Conservation (phyloP, 148 eudicot genomes). For the Heliamphora exappendiculata region DNA sequence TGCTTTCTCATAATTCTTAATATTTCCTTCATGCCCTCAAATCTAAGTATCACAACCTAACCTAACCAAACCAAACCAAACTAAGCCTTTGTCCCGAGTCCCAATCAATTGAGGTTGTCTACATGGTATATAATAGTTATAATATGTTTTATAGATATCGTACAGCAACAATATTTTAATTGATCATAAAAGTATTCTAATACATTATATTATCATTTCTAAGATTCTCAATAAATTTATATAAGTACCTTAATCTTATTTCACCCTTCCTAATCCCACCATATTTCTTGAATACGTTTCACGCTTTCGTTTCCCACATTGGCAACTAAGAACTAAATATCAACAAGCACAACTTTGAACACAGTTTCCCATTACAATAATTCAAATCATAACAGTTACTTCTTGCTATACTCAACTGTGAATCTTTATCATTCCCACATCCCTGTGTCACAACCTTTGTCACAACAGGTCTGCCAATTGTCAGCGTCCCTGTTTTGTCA, state of each 20-base stretch:
- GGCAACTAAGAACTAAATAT: background rate
- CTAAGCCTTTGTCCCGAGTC: too few species aligned
- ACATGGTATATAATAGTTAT: too few species aligned
- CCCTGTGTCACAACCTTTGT: conserved; percentile 61
- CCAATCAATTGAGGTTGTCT: too few species aligned
- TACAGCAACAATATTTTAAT: too few species aligned
- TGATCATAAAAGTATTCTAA: background rate
- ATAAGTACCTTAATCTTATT: background rate
- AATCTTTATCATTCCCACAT: conserved; percentile 17
- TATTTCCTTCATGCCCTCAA: too few species aligned
- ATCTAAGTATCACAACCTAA: too few species aligned
- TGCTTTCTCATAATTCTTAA: too few species aligned
- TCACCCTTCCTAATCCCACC: background rate
- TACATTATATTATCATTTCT: too few species aligned
- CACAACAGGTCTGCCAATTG: conserved; percentile 85
- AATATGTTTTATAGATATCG: too few species aligned
- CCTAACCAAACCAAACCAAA: too few species aligned
- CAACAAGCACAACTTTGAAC: background rate
- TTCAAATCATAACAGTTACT: background rate
- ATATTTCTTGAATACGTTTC: background rate
- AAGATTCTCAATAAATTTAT: too few species aligned
- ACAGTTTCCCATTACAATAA: background rate
- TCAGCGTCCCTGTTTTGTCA: conserved; percentile 94
- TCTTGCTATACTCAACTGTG: conserved; percentile 34
- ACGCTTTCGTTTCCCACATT: background rate